Evolutionary conservation across 1,284 basidiomycete genomes (phyloP).

Genomic region (Blastosporella zonata): DNA sequence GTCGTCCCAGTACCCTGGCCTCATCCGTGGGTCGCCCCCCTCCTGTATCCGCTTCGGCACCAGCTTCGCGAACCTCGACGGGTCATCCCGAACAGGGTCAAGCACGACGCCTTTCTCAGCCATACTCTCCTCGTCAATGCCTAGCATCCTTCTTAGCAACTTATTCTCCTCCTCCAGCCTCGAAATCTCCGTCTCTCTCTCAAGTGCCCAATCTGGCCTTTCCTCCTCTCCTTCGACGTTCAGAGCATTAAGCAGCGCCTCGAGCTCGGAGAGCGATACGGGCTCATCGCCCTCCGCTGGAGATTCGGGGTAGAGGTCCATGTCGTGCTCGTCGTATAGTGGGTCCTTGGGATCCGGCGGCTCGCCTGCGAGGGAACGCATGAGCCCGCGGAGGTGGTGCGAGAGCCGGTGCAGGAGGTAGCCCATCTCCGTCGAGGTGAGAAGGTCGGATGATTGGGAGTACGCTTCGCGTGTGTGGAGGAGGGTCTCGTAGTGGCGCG

Average conservation of each 20-base stretch:
- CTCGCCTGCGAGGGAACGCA: conserved; percentile 73
- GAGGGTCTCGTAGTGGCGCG: conserved; percentile 88
- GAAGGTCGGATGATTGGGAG: conserved; percentile 56
- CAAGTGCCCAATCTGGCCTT: conserved; percentile 71
- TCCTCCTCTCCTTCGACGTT: conserved; percentile 22
- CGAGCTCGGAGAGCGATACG: conserved; percentile 39
- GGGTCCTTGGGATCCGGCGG: conserved; percentile 37
- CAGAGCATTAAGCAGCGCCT: conserved; percentile 41
- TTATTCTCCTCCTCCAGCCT: conserved; percentile 82
- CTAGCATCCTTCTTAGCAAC: conserved; percentile 68
- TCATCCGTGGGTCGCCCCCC: conserved; percentile 11
- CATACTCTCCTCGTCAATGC: conserved; percentile 61
- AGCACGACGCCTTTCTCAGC: conserved; percentile 46
- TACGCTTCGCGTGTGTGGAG: conserved; percentile 74
- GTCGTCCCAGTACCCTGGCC: conserved; percentile 6
- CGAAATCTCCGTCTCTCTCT: conserved; percentile 80
- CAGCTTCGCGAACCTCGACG: conserved; percentile 32
- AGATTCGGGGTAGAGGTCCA: conserved; percentile 24
- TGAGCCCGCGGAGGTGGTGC: conserved; percentile 66
- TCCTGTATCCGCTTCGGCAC: conserved; percentile 17
- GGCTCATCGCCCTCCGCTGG: conserved; percentile 32
- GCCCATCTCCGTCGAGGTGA: conserved; percentile 51
- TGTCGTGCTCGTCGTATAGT: conserved; percentile 23
- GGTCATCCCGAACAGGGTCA: conserved; percentile 41
- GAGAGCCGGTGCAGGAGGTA: conserved; percentile 69